A percentile compares a stretch with the other conserved stretches of the same genome.
Conservation (phyloP, 164 flowering plant species). For the Chimonanthus salicifolius region DNA sequence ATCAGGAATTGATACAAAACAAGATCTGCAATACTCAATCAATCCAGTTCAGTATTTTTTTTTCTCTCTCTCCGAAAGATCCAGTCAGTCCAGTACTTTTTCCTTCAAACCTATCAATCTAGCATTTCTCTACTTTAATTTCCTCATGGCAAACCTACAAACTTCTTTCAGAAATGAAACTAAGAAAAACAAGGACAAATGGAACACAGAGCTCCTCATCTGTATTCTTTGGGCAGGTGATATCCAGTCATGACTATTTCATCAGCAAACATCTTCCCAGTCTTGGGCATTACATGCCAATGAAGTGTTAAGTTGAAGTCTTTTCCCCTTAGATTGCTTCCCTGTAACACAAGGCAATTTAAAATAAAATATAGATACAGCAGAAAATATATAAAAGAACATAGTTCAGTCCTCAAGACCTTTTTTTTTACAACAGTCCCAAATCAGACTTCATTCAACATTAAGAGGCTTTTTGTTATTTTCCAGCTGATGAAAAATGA, state of each 20-base stretch:
- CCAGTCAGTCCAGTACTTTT: neutral
- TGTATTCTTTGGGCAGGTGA: conserved; percentile 63
- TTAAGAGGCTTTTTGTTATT: no score
- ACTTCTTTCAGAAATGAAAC: neutral
- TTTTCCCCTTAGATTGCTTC: conserved; percentile 72
- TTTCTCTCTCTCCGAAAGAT: no score
- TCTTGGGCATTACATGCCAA: conserved; percentile 98
- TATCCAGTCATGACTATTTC: conserved; percentile 72
- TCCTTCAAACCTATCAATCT: neutral
- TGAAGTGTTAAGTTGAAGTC: conserved; percentile 76
- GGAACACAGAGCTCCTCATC: conserved; percentile 28
- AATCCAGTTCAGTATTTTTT: no score
- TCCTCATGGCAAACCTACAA: neutral
- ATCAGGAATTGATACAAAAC: no score
- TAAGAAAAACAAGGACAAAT: neutral
- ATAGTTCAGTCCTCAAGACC: neutral
- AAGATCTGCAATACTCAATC: no score
- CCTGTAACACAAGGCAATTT: conserved; percentile 32
- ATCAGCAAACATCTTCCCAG: conserved; percentile 89
- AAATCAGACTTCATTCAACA: neutral
- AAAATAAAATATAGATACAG: no score
- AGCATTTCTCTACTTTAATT: neutral
- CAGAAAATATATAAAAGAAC: neutral
- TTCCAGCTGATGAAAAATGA: no score
- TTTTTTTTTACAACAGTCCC: neutral